These are phyloP conservation scores for Barbatosphaeria neglecta DNA, from an alignment of 495 filamentous ascomycete species.

Conservation along the genomic window DNA sequence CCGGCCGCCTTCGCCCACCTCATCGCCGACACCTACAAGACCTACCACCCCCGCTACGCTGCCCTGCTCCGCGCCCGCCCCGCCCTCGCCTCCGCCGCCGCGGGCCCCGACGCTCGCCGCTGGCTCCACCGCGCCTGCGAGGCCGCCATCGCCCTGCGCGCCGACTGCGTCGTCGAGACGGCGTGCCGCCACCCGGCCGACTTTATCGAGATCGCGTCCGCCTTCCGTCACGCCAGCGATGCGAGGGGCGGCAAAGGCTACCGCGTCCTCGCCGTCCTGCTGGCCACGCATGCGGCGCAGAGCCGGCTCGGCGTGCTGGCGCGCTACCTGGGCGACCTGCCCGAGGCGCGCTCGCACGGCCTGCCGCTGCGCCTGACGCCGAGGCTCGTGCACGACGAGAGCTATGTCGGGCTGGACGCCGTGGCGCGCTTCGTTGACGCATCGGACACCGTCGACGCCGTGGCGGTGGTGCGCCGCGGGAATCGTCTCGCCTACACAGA, in stretches of 20 bases:
- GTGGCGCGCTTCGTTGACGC: constrained; percentile 21
- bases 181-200: constrained; percentile 21
- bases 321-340: constrained; percentile 12
- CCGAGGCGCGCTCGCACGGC: constrained; percentile 12
- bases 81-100: constrained; percentile 13
- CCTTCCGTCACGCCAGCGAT: constrained; percentile 7
- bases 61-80: constrained; percentile 7
- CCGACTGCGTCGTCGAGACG: constrained; percentile 20
- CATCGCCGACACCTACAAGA: constrained; percentile 33
- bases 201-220: constrained; percentile 12
- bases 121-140: constrained; percentile 23
- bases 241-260: too few relatives aligned
- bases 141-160: constrained; percentile 4
- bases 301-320: constrained; percentile 21
- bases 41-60: constrained; percentile 24
- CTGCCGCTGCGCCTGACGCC: constrained; percentile 24
- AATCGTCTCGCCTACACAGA: background rate
- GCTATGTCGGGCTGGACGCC: constrained; percentile 13
- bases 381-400: constrained; percentile 23
- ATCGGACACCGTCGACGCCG: constrained; percentile 6
- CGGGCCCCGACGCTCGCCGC: constrained; percentile 14
- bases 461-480: background rate
- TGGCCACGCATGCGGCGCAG: constrained; percentile 20
- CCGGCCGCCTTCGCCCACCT: constrained; percentile 15
- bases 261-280: constrained; percentile 14